Evolutionary conservation across 768 basidiomycete genomes (phyloP), one percentile per base, ranked within the genome.

Genomic region (Mycena amicta): DNA sequence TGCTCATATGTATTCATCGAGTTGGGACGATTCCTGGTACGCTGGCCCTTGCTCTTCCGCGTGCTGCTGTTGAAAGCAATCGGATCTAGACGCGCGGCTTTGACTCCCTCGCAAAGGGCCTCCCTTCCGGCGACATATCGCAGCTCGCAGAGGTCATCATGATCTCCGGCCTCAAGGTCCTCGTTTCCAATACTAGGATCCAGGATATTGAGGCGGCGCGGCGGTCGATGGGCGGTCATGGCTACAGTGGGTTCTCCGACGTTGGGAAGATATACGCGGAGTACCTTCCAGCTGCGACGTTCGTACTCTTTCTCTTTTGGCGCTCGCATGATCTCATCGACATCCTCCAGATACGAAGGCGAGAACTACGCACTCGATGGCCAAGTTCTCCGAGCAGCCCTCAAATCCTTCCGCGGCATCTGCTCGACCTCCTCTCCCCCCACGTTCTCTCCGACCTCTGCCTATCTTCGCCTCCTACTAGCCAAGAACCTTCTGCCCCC

Each of bases 281-380:
- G 68, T 83, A 84, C 60, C 74, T 89, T 2, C 88, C 89, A 0
- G 78, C 80, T 52, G 82, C 78, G 25, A 90, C 89, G 84, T 88
- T 65, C 11, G 83, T 74, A 55, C 30, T 46, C n/a, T n/a, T n/a
- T n/a, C n/a, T n/a, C n/a, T n/a, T n/a, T n/a, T n/a, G n/a, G n/a
- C n/a, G n/a, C n/a, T n/a, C n/a, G n/a, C n/a, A n/a, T 39, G 28
- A 37, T 28, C 2, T 22, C 65, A 55, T 40, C 25, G 54, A 26
- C 29, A 28, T 37, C 18, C 28, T 43, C n/a, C 59, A 88, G 87
- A 2, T 90, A 83, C 61, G 90, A 92, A 73, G 89, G 90, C 15
- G 90, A 92, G 66, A 92, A 92, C 67, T 91, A 81, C 59, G 86
- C 91, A 4, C 78, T 92, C 12, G 86, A 89, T 62, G 79, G 83